Conservation (phyloP, 2,329 filamentous ascomycete species). For the Pseudogymnoascus sp. region DNA sequence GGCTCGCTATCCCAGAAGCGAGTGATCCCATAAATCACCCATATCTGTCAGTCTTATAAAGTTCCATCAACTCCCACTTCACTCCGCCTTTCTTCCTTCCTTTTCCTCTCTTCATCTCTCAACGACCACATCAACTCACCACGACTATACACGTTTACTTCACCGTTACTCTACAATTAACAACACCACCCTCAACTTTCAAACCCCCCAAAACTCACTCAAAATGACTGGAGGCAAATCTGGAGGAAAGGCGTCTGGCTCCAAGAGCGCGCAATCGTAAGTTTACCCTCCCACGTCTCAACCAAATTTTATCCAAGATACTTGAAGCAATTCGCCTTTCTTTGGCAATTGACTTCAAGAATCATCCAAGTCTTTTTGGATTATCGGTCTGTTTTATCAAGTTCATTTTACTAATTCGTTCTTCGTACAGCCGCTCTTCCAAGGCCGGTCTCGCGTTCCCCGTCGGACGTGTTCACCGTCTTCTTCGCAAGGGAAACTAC, state of each 20-base stretch:
- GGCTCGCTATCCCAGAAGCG: slow-evolving; percentile 9
- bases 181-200: slow-evolving; percentile 23
- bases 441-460: slow-evolving; percentile 99
- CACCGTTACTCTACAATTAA: slow-evolving; percentile 16
- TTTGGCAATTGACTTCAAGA: slow-evolving; percentile 14
- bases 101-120: slow-evolving; percentile 17
- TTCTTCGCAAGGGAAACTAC: slow-evolving; percentile 98
- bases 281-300: slow-evolving; percentile 32
- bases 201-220: slow-evolving; percentile 37
- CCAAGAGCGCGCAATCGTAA: slow-evolving; percentile 99
- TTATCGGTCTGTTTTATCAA: slow-evolving; percentile 21
- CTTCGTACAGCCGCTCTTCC: slow-evolving; percentile 70
- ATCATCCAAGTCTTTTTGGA: slow-evolving; percentile 16
- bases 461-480: slow-evolving; percentile 98
- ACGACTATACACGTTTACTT: slow-evolving; percentile 18
- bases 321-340: slow-evolving; percentile 33
- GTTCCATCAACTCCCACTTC: slow-evolving; percentile 13
- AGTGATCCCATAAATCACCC: slow-evolving; percentile 13
- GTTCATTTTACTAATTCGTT: slow-evolving; percentile 32
- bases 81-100: slow-evolving; percentile 23
- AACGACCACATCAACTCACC: slow-evolving; percentile 12
- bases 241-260: slow-evolving; percentile 97
- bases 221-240: slow-evolving; percentile 99
- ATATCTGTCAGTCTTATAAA: slow-evolving; percentile 11
- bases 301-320: background rate